These are phyloP conservation scores for Pythium folliculosum DNA, from an alignment of 352 stramenopile species.

Conservation along the genomic window DNA sequence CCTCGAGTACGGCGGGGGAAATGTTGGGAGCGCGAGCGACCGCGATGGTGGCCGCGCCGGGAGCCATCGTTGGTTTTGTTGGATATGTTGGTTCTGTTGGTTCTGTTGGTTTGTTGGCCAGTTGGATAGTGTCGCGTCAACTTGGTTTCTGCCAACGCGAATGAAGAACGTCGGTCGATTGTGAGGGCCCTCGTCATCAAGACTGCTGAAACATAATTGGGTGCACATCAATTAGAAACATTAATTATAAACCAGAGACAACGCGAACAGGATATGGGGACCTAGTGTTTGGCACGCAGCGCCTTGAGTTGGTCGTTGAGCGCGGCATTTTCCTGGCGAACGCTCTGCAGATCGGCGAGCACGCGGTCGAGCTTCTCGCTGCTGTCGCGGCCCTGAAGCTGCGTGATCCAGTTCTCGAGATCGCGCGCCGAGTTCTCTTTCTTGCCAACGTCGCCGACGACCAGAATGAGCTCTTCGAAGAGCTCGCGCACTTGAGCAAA, in stretches of 20 bases:
- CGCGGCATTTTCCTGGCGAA: slow-evolving; percentile 61
- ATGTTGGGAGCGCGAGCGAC: background rate
- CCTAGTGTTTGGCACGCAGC: slow-evolving; percentile 6
- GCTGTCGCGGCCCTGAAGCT: slow-evolving; percentile 75
- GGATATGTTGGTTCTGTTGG: background rate
- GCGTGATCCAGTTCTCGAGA: slow-evolving; percentile 82
- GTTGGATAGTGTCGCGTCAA: background rate
- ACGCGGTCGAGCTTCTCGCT: slow-evolving; percentile 73
- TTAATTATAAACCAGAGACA: background rate
- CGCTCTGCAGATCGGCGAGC: slow-evolving; percentile 64
- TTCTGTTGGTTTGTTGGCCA: background rate
- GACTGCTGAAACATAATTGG: slow-evolving; percentile 3
- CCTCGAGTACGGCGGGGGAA: background rate
- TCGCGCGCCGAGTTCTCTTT: slow-evolving; percentile 77
- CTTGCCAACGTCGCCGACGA: slow-evolving; percentile 68
- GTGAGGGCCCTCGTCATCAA: slow-evolving; percentile 7
- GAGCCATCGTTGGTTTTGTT: background rate
- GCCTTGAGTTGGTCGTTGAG: slow-evolving; percentile 33
- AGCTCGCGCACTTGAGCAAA: slow-evolving; percentile 81
- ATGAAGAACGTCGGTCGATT: background rate
- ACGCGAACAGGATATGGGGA: background rate
- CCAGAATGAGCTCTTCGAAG: slow-evolving; percentile 80
- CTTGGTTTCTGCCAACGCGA: no score
- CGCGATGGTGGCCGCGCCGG: background rate
- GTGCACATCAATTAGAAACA: background rate